These are phyloP conservation scores for Acanthamoeba lenticulata DNA, from an alignment of 208 protist genomes.

Conservation along the genomic window DNA sequence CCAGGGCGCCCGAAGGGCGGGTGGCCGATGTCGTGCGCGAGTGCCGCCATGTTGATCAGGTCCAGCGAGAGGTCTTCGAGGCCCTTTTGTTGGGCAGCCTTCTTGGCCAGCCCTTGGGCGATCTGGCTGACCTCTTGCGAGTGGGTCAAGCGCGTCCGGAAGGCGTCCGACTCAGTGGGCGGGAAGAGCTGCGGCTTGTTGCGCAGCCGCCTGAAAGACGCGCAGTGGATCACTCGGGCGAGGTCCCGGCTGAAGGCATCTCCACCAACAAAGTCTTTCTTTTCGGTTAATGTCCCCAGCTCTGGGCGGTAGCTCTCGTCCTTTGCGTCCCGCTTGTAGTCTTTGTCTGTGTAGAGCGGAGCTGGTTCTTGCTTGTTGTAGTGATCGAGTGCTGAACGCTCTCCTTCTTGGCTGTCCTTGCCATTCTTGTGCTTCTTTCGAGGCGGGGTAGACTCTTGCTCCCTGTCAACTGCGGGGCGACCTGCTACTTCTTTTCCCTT, in stretches of 20 bases:
- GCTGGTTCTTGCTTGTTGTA: too few species aligned
- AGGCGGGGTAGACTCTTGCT: too few species aligned
- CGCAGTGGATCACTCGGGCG: not conserved
- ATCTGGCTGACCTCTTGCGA: not conserved
- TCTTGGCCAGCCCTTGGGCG: not conserved
- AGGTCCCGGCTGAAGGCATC: not conserved
- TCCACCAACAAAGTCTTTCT: too few species aligned
- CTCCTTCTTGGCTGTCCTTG: too few species aligned
- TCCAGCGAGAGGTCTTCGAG: not conserved
- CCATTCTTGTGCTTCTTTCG: too few species aligned
- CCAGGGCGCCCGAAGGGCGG: not conserved
- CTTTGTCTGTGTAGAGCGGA: not conserved
- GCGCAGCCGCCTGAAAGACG: not conserved
- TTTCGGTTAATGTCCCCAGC: too few species aligned
- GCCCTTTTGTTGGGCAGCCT: not conserved
- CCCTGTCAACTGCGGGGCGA: too few species aligned
- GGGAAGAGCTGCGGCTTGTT: not conserved
- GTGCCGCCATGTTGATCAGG: not conserved
- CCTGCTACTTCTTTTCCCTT: too few species aligned
- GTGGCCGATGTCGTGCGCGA: not conserved
- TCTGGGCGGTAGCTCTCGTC: not conserved
- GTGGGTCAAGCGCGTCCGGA: not conserved
- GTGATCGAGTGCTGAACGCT: too few species aligned
- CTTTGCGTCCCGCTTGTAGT: not conserved
- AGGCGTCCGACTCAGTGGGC: not conserved